Evolutionary conservation across 164 flowering plant species (phyloP), one percentile per base, ranked within the genome.

Genomic region (Annona squamosa): DNA sequence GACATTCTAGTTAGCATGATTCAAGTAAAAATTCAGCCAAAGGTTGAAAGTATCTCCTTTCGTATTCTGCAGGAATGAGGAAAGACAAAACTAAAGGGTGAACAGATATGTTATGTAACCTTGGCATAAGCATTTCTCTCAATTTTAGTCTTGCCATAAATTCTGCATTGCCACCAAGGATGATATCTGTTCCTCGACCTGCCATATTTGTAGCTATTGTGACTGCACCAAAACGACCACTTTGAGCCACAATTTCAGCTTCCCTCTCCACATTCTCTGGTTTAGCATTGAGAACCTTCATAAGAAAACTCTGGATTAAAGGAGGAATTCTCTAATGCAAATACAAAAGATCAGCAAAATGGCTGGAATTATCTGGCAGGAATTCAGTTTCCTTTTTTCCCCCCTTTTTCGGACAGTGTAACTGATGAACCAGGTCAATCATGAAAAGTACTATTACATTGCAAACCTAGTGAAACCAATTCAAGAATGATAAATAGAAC

Each of bases 171-270:
- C 99, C 99, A 72, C 99, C 99, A 62, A 96, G 97, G 71, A 96
- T 96, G 67, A 96, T 96, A 80, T 96, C 99, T 63, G 99, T 93
- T 63, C 99, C 99, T 81, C 99, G 98, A 64, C 99, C 99, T 59
- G 99, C 99, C 99, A 93, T 96, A 80, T 96, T 96, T 44, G 99
- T 96, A 63, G 99, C 97, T 75, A 96, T 93, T 70, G 99, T 96
- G 73, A 96, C 98, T 65, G 98, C 97, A 46, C 91, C 93, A 69
- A 90, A 83, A 69, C 99, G 99, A 71, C 99, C 99, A 84, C 98
- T 93, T 77, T 96, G 99, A 44, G 95, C 97, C 18, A 96, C 97
- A 81, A 96, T 96, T 82, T 96, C 99, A 72, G 99, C 99, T 86
- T 96, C 99, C 78, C 99, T 87, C 84, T 96, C 99, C 72, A 93